These are phyloP conservation scores for Gynandropsis gynandra DNA, from an alignment of 345 rosid genomes.

Conservation along the genomic window DNA sequence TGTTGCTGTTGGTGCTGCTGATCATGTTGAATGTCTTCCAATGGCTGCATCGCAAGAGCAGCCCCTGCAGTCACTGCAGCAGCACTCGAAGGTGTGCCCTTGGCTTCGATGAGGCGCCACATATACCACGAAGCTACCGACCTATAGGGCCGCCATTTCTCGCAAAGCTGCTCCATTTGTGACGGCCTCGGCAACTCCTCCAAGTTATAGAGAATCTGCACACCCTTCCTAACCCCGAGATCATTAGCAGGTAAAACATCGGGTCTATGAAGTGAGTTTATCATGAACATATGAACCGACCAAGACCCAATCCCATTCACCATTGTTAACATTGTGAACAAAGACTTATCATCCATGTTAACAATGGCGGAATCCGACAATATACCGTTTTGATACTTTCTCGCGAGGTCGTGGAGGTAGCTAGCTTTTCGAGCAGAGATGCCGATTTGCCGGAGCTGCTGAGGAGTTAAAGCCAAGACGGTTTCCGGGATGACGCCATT, in stretches of 20 bases:
- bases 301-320: conserved; percentile 98
- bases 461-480: conserved; percentile 60
- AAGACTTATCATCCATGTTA: conserved; percentile 90
- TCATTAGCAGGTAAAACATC: conserved; percentile 93
- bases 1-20: conserved; percentile 39
- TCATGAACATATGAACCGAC: conserved; percentile 99
- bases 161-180: conserved; percentile 82
- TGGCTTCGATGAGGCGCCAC: conserved; percentile 77
- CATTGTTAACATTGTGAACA: conserved; percentile 95
- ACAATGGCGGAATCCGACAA: conserved; percentile 73
- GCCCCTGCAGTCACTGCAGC: conserved; percentile 46
- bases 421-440: conserved; percentile 89
- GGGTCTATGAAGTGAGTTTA: conserved; percentile 88
- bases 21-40: conserved; percentile 35
- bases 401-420: conserved; percentile 85
- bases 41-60: conserved; percentile 45
- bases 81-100: conserved; percentile 59
- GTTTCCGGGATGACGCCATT: conserved; percentile 63
- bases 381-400: conserved; percentile 85
- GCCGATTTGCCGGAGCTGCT: conserved; percentile 83
- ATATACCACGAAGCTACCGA: conserved; percentile 91
- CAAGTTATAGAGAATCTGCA: conserved; percentile 66
- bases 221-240: conserved; percentile 82
- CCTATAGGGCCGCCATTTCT: conserved; percentile 96
- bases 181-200: conserved; percentile 90